A percentile compares a stretch with the other conserved stretches of the same genome.
Evolutionary conservation across 139 green algal genomes (phyloP).

Genomic region (Haematococcus lacustris): DNA sequence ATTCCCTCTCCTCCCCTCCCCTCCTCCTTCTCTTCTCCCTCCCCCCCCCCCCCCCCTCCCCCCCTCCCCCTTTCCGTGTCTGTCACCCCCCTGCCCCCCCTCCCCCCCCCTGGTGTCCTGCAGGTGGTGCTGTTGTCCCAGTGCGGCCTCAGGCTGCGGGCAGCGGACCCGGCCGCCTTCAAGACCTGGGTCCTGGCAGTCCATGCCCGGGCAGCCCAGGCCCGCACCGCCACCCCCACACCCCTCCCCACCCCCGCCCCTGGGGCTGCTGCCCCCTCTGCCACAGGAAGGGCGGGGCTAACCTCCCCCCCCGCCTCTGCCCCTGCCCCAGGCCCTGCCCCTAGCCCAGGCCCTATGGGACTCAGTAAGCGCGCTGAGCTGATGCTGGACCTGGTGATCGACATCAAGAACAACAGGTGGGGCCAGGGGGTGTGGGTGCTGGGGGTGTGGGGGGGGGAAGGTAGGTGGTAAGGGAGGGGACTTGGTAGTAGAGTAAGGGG

Average conservation of each 20-base stretch:
- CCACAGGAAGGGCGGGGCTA: conserved; percentile 34
- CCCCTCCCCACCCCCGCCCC: no score
- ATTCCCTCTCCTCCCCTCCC: no score
- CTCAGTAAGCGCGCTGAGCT: conserved; percentile 56
- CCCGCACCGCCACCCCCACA: neutral
- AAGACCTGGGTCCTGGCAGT: conserved; percentile 70
- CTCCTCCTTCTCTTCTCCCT: neutral
- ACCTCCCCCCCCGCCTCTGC: neutral
- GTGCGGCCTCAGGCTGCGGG: conserved; percentile 55
- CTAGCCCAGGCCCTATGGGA: neutral
- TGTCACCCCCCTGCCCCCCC: neutral
- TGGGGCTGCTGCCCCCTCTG: neutral
- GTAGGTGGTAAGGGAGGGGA: neutral
- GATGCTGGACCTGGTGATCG: conserved; percentile 74
- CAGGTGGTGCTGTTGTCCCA: conserved; percentile 11
- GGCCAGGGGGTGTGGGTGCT: neutral
- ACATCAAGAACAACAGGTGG: conserved; percentile 82
- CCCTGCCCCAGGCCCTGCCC: no score
- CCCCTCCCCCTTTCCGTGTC: neutral
- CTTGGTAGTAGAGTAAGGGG: neutral
- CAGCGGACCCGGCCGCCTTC: conserved; percentile 65
- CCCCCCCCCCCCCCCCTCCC: neutral
- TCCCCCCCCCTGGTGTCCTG: no score
- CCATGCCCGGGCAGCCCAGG: conserved; percentile 39
- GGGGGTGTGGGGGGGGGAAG: neutral